Evolutionary conservation across 805 yeast genomes (phyloP), one percentile per base, ranked within the genome.

Genomic region (Spathaspora hagerdaliae): DNA sequence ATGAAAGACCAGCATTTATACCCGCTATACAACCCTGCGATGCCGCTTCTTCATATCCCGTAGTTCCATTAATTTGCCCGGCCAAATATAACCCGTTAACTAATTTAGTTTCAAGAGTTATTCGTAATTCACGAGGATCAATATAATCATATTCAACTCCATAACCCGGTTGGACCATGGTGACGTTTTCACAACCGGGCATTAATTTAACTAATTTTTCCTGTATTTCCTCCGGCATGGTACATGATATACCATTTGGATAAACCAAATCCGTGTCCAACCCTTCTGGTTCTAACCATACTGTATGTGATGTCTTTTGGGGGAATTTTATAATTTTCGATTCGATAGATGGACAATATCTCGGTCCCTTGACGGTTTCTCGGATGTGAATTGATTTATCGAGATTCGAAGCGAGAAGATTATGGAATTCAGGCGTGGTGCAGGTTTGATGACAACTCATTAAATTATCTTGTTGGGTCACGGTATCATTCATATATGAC

Each of bases 71-170:
- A 36, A 94, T 94, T 63, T 94, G 99, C 1, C 99, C 99, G 0
- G 99, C 99, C 38, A 94, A 69, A 61, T 68, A 94, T 33, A 94
- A 65, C 0, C 97, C 97, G 9, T 74, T 66, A 2, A 94, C 81
- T 3, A 77, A 63, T 56, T 88, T 90, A 0, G 98, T 88, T 58
- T 92, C 96, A 39, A 94, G 65, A 0, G 95, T 86, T 38, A 73
- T 76, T 44, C 75, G 74, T 45, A 94, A 72, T 58, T 91, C 96
- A 51, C 96, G 75, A 2, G 99, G 99, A 58, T 94, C 97, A 27
- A 94, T 84, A 61, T 88, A 94, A 59, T 94, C 99, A 60, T 94
- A 94, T 64, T 94, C 99, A 2, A 94, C 99, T n/a, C 99, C 99
- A 60, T 94, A 94, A 0, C 97, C 99, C 0, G 97, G 97, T 59